Evolutionary conservation across 257 asterid genomes (phyloP).

Genomic region (Anisodus acutangulus): DNA sequence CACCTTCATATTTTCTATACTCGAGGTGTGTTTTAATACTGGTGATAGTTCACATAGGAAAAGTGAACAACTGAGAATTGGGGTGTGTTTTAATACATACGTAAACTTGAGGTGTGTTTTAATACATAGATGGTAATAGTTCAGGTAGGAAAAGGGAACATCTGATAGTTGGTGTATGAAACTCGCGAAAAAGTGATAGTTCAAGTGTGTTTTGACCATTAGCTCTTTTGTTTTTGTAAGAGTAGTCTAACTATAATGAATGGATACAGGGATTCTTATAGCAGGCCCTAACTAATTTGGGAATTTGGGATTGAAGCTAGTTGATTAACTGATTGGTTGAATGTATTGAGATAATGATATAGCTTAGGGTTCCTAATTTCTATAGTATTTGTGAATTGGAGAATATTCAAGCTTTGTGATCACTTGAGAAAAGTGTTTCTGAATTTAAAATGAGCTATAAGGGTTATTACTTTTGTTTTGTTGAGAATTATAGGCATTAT

Average conservation of each 20-base stretch:
- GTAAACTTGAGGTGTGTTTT: too few relatives aligned
- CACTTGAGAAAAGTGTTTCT: not conserved
- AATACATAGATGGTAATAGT: too few relatives aligned
- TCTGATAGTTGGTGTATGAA: too few relatives aligned
- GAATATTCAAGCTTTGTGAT: not conserved
- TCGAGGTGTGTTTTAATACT: too few relatives aligned
- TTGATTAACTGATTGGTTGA: not conserved
- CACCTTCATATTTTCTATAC: too few relatives aligned
- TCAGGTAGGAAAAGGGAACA: too few relatives aligned
- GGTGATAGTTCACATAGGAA: too few relatives aligned
- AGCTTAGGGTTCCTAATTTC: not conserved
- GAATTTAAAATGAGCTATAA: not conserved
- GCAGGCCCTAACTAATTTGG: not conserved
- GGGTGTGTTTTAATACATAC: too few relatives aligned
- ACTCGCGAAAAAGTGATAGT: too few relatives aligned
- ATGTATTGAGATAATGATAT: not conserved
- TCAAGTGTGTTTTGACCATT: too few relatives aligned
- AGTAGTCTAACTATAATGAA: not conserved
- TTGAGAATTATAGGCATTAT: not conserved
- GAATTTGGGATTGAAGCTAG: constrained; percentile 5
- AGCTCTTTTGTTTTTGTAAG: not conserved
- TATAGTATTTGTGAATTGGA: not conserved
- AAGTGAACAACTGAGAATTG: too few relatives aligned
- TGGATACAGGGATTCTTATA: not conserved
- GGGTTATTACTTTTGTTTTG: not conserved